A percentile compares a stretch with the other conserved stretches of the same genome.
Evolutionary conservation across 1,139 yeast genomes (phyloP).

Genomic region (Candida freyschussii): DNA sequence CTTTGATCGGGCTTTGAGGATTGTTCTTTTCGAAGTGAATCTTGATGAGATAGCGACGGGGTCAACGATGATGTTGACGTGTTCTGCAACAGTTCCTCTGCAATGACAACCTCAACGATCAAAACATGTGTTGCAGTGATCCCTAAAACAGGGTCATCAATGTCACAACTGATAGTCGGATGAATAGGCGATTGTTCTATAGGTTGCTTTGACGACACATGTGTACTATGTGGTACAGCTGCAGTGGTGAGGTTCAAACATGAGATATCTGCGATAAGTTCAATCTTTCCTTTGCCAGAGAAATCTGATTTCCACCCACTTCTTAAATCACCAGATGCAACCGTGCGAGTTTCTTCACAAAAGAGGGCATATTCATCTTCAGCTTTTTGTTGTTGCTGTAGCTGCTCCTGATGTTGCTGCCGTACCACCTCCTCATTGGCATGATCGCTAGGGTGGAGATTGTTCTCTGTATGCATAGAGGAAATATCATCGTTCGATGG

Average conservation of each 20-base stretch:
- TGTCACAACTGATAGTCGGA: conserved; percentile 70
- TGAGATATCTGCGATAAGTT: conserved; percentile 64
- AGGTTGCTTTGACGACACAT: conserved; percentile 21
- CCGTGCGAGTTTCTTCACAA: conserved; percentile 66
- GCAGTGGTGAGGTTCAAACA: conserved; percentile 35
- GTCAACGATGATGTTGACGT: conserved; percentile 12
- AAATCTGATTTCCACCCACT: conserved; percentile 96
- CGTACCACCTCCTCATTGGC: conserved; percentile 34
- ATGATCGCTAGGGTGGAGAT: conserved; percentile 36
- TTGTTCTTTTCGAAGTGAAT: conserved; percentile 11
- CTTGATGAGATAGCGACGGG: conserved; percentile 16
- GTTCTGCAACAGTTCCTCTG: conserved; percentile 68
- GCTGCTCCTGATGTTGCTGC: conserved; percentile 27
- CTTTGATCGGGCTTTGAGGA: conserved; percentile 30
- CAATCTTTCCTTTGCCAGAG: conserved; percentile 67
- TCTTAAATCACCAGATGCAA: conserved; percentile 75
- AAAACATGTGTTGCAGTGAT: conserved; percentile 69
- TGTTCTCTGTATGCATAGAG: conserved; percentile 6
- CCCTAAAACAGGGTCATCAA: conserved; percentile 79
- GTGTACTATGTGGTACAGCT: conserved; percentile 20
- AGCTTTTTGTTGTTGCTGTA: conserved; percentile 26
- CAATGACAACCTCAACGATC: conserved; percentile 84
- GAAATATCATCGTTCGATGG: conserved; percentile 12
- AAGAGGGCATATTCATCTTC: conserved; percentile 41
- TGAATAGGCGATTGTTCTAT: conserved; percentile 25